Base-by-base conservation (phyloP, 2,329 filamentous ascomycete species). In the Madurella fahalii region DNA sequence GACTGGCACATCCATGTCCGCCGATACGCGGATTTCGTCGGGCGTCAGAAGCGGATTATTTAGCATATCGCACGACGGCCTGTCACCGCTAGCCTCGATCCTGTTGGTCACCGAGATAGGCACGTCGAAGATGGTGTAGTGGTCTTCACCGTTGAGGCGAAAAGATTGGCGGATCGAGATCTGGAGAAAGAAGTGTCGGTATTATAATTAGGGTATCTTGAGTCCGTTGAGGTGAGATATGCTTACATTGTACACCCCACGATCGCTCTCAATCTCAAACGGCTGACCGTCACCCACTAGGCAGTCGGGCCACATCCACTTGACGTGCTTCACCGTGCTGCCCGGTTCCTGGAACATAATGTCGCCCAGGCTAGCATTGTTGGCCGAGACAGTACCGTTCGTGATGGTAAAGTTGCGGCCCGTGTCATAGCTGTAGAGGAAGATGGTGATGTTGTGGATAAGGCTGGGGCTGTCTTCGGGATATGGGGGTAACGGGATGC, bases 91-190 rank as follows among this genome's bases (percentile, higher is more conserved):
- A 1, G 69, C 65, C 9, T 73, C 66, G 59, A 89, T 88, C 40
- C 72, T 74, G 67, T 89, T 89, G 5, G 84, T 86, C 39, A 89
- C 79, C 2, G 78, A 76, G 60, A 89, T 85, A 16, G 86, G 86
- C 12, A 89, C 71, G 61, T 89, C 83, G 62, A 88, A 88, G 51
- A 89, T 80, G 9, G 85, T 88, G 67, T 89, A 89, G 62, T 82
- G 77, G 45, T 86, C 75, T 1, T 77, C 75, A 12, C 75, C 78
- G 64, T 89, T 87, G 52, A 87, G 74, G 12, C 82, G 78, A 67
- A 87, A 89, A 63, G 78, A 84, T 64, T 89, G 85, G 52, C 85
- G 84, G 62, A 89, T 86, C 5, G 84, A 87, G 63, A 89, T 84
- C 78, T 83, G 51, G 5, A 9, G 25, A 16, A 18, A 40, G 11